Conservation (phyloP, 2,329 filamentous ascomycete genomes). For the Cladorrhinum sp. region DNA sequence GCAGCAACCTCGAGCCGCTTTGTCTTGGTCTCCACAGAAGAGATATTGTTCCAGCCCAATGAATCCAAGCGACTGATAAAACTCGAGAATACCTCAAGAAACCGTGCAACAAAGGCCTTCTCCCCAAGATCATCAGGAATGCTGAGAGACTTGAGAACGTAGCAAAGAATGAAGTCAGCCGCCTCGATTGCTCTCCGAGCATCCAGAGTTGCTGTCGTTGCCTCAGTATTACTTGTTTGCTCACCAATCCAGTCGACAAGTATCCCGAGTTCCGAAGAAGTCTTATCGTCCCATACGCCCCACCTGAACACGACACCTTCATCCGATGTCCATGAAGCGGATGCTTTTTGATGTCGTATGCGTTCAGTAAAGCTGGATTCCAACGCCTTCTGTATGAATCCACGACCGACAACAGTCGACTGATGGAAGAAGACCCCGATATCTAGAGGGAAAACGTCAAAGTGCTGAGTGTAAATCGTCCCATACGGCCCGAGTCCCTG, state of each 20-base stretch:
- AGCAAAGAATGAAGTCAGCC: constrained; percentile 46
- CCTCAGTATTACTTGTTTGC: constrained; percentile 28
- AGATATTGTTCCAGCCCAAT: constrained; percentile 11
- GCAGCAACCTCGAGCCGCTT: constrained; percentile 35
- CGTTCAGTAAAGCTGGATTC: constrained; percentile 31
- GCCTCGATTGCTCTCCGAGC: constrained; percentile 31
- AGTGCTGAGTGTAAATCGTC: constrained; percentile 59
- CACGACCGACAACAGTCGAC: constrained; percentile 56
- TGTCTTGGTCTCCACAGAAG: not conserved
- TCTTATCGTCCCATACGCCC: constrained; percentile 54
- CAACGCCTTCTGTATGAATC: constrained; percentile 42
- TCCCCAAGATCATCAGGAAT: constrained; percentile 36
- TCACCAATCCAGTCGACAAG: constrained; percentile 58
- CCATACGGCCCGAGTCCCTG: constrained; percentile 58
- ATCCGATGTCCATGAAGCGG: constrained; percentile 45
- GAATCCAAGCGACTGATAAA: constrained; percentile 40
- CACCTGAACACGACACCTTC: constrained; percentile 48
- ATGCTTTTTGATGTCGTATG: constrained; percentile 32
- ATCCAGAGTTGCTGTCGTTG: not conserved
- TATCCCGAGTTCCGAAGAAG: constrained; percentile 60
- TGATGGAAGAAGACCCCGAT: constrained; percentile 57
- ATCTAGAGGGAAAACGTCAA: constrained; percentile 59
- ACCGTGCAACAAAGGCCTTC: constrained; percentile 43
- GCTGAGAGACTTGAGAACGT: constrained; percentile 43
- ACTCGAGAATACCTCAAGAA: constrained; percentile 41